These are phyloP conservation scores for Termitomyces sp. DNA, from an alignment of 768 basidiomycete species.

Conservation along the genomic window DNA sequence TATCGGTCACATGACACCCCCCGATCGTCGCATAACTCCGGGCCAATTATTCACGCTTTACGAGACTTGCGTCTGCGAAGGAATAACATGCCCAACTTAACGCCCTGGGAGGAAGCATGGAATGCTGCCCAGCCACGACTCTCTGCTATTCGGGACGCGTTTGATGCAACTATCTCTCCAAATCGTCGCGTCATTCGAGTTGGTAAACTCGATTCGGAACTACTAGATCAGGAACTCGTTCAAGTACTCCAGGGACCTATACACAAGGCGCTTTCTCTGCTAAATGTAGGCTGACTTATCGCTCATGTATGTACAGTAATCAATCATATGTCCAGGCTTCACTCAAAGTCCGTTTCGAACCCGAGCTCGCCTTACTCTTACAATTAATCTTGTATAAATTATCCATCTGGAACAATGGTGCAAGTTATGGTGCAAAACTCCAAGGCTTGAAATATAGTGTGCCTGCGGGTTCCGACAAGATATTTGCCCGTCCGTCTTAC, in stretches of 20 bases:
- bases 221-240: constrained; percentile 85
- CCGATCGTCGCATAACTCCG: neutral
- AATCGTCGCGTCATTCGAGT: constrained; percentile 64
- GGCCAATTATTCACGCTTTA: neutral
- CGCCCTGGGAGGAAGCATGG: constrained; percentile 61
- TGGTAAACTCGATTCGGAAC: constrained; percentile 85
- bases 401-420: constrained; percentile 74
- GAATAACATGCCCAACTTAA: constrained; percentile 14
- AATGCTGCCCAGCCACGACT: constrained; percentile 51
- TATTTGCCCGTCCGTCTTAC: constrained; percentile 30
- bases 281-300: constrained; percentile 42
- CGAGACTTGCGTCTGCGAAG: neutral
- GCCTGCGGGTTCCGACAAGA: constrained; percentile 16
- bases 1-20: neutral
- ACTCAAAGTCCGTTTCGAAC: constrained; percentile 58
- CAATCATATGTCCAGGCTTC: constrained; percentile 37
- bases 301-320: neutral
- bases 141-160: constrained; percentile 35
- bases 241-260: constrained; percentile 81
- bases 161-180: constrained; percentile 25
- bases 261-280: constrained; percentile 56
- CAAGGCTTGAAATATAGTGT: constrained; percentile 67
- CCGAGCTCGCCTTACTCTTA: constrained; percentile 67
- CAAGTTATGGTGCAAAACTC: constrained; percentile 78
- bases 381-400: constrained; percentile 73